phyloP scores from a whole-genome alignment of 2,329 filamentous ascomycete species.

The Botrytis deweyae region DNA sequence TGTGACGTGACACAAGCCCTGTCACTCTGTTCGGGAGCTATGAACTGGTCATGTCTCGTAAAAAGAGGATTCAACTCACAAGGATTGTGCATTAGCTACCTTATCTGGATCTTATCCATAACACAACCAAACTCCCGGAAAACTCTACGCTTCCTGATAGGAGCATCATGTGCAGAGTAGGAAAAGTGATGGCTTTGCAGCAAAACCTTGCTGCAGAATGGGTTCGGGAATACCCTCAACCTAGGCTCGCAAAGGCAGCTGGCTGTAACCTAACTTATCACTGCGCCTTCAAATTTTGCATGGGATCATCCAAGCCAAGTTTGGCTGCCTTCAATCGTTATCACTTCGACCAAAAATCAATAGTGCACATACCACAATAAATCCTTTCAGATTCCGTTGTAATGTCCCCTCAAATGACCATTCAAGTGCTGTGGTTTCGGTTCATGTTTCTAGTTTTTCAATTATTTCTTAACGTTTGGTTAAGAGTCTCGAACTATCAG shows the following conservation, averaged over 20 bases:
- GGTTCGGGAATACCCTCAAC: constrained; percentile 6
- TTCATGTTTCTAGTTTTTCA: background rate
- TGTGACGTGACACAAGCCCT: background rate
- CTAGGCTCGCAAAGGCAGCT: background rate
- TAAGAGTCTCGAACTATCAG: background rate
- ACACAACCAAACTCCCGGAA: constrained; percentile 2
- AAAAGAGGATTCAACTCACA: background rate
- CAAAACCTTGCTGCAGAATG: constrained; percentile 5
- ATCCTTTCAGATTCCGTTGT: too few species aligned
- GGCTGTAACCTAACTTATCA: background rate
- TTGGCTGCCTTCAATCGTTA: background rate
- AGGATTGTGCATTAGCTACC: constrained; percentile 9
- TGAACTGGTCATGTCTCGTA: constrained; percentile 3
- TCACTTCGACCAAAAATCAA: background rate
- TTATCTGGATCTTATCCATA: constrained; percentile 9
- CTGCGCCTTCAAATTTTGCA: background rate
- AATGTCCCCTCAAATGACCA: background rate
- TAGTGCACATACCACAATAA: background rate
- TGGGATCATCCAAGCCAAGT: background rate
- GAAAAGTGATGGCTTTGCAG: constrained; percentile 5
- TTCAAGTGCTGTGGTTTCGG: background rate
- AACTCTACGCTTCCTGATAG: background rate
- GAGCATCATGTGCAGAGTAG: background rate
- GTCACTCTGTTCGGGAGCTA: background rate
- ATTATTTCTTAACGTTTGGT: background rate